Conservation (phyloP, 306 rosid species). For the Pachyrhizus erosus region DNA sequence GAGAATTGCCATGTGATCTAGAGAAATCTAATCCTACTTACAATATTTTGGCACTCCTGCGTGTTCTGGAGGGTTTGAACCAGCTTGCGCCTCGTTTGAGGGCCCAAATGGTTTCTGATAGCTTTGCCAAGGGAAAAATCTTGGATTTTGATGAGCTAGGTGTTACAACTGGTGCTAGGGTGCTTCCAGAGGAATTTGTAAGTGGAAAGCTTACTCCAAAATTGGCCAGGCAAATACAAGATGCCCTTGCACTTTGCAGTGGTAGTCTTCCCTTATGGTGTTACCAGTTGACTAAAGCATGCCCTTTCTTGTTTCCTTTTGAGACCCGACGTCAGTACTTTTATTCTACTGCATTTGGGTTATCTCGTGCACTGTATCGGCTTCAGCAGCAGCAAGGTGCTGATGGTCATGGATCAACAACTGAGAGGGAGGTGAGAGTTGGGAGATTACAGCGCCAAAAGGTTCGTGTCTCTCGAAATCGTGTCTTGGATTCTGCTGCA, state of each 20-base stretch:
- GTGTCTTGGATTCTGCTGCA: constrained; percentile 90
- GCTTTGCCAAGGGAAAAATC: constrained; percentile 71
- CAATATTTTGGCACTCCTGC: constrained; percentile 77
- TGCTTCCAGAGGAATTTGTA: constrained; percentile 68
- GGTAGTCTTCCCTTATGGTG: constrained; percentile 97
- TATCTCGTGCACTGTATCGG: constrained; percentile 88
- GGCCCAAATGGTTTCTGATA: constrained; percentile 64
- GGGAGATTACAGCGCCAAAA: constrained; percentile 94
- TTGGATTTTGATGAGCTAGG: constrained; percentile 63
- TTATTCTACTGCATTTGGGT: constrained; percentile 92
- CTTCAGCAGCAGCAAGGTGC: constrained; percentile 96
- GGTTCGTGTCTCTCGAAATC: constrained; percentile 92
- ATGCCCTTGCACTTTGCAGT: constrained; percentile 92
- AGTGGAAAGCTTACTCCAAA: constrained; percentile 94
- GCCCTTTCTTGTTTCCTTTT: constrained; percentile 95
- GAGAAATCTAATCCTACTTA: constrained; percentile 85
- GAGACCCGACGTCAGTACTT: constrained; percentile 90
- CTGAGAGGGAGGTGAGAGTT: constrained; percentile 83
- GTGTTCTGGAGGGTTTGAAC: constrained; percentile 88
- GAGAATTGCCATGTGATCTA: constrained; percentile 87
- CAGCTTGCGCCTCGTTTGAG: constrained; percentile 86
- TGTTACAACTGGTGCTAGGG: constrained; percentile 63
- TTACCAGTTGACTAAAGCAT: constrained; percentile 90
- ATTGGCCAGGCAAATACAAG: constrained; percentile 91
- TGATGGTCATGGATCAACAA: constrained; percentile 79